These are phyloP conservation scores for Athelia sp. DNA, from an alignment of 1,284 basidiomycete species.

Conservation along the genomic window DNA sequence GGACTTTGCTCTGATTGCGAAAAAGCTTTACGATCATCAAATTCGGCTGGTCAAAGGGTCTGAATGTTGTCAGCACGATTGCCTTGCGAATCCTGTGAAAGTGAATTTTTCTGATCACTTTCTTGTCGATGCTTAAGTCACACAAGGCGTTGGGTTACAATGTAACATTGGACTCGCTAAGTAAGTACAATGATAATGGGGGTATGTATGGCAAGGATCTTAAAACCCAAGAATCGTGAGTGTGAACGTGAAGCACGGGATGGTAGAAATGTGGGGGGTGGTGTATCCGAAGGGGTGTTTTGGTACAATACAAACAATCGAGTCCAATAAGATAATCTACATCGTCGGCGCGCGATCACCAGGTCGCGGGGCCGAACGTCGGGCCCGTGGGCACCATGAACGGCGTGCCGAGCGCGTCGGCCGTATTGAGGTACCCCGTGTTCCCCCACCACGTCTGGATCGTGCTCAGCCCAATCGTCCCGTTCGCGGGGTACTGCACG, in stretches of 20 bases:
- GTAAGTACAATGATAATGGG: too few relatives aligned
- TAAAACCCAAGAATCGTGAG: too few relatives aligned
- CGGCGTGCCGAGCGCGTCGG: neutral
- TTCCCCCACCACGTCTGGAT: neutral
- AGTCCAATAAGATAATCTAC: conserved; percentile 1
- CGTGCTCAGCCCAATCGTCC: conserved; percentile 3
- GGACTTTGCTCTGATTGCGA: too few relatives aligned
- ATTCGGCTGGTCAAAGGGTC: too few relatives aligned
- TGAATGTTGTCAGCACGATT: too few relatives aligned
- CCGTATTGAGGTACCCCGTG: neutral
- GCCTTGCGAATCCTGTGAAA: too few relatives aligned
- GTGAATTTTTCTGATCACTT: too few relatives aligned
- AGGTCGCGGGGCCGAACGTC: neutral
- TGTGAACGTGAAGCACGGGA: conserved; percentile 7
- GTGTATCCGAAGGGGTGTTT: neutral
- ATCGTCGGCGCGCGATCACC: neutral
- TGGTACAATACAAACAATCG: neutral
- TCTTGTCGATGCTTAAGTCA: too few relatives aligned
- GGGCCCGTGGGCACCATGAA: neutral
- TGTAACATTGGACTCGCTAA: too few relatives aligned
- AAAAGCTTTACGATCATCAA: too few relatives aligned
- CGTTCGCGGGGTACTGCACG: conserved; percentile 23
- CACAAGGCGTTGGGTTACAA: too few relatives aligned
- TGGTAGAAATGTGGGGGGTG: neutral
- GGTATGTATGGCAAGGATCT: too few relatives aligned